Conservation (phyloP, 1,139 yeast genomes). For the Nadsonia starkeyi-henricii region DNA sequence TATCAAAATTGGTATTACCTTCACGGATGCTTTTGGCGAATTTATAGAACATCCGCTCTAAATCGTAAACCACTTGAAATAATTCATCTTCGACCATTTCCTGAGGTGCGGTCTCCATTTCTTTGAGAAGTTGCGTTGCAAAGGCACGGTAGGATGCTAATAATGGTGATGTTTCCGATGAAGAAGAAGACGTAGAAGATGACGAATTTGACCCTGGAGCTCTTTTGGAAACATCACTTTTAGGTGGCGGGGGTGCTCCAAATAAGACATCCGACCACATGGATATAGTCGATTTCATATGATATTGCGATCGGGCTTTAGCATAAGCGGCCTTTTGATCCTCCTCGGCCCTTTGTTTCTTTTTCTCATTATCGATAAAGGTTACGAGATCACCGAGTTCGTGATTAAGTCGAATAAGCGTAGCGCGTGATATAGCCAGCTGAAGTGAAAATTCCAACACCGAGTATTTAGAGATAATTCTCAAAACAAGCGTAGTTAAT, state of each 20-base stretch:
- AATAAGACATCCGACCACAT: not conserved
- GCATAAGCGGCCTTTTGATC: not conserved
- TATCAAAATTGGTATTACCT: not conserved
- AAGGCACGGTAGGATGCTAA: constrained; percentile 20
- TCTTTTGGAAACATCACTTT: not conserved
- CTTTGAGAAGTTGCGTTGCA: constrained; percentile 20
- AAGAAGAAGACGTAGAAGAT: not conserved
- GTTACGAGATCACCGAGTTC: constrained; percentile 18
- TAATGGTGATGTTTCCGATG: constrained; percentile 11
- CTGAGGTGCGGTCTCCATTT: constrained; percentile 21
- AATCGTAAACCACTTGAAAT: constrained; percentile 23
- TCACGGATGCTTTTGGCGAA: constrained; percentile 2
- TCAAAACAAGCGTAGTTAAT: constrained; percentile 21
- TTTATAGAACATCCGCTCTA: constrained; percentile 19
- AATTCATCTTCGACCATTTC: constrained; percentile 22
- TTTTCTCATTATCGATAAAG: constrained; percentile 1
- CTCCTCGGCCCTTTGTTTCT: constrained; percentile 1
- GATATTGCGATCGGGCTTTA: not conserved
- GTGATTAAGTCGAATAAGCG: constrained; percentile 22
- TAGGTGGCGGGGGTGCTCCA: not conserved
- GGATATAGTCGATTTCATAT: not conserved
- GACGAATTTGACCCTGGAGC: not conserved
- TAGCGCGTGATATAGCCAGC: constrained; percentile 23
- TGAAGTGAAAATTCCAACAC: constrained; percentile 21
- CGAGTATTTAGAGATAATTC: constrained; percentile 18